Conservation (phyloP, 139 green algal genomes). For the Chlamydomonas eustigma region DNA sequence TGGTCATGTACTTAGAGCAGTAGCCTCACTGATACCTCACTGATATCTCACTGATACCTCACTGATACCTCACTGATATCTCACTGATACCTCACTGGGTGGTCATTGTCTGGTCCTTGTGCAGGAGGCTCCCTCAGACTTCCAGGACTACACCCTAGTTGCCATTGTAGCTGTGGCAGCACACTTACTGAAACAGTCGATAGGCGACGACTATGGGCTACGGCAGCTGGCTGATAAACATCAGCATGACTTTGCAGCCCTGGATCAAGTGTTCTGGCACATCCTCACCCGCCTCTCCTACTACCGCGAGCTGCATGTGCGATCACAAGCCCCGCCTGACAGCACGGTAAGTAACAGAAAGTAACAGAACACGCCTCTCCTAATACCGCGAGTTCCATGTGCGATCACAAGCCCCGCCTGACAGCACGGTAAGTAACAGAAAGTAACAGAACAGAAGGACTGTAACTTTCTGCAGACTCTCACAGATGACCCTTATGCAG, state of each 20-base stretch:
- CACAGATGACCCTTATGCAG: no score
- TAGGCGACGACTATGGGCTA: slow-evolving; percentile 63
- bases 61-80: no score
- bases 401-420: slow-evolving; percentile 7
- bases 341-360: background rate
- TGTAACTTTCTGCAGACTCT: no score
- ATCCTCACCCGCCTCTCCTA: slow-evolving; percentile 68
- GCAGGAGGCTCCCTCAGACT: slow-evolving; percentile 69
- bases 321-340: slow-evolving; percentile 1
- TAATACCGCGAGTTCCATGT: slow-evolving; percentile 65
- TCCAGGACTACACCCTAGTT: slow-evolving; percentile 83
- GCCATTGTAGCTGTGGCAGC: slow-evolving; percentile 68
- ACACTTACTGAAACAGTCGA: slow-evolving; percentile 57
- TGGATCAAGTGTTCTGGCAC: slow-evolving; percentile 83
- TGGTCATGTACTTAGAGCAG: no score
- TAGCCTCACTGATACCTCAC: no score
- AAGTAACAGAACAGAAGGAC: no score
- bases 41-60: no score
- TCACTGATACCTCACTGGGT: no score
- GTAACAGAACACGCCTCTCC: slow-evolving; percentile 45
- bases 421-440: background rate
- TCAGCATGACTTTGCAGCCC: slow-evolving; percentile 48
- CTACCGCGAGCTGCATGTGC: slow-evolving; percentile 60
- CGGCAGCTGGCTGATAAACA: slow-evolving; percentile 56
- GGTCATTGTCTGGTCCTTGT: no score